A percentile compares a stretch with the other conserved stretches of the same genome.
Conservation (phyloP, 257 asterid genomes). For the Ajuga chamaepitys region DNA sequence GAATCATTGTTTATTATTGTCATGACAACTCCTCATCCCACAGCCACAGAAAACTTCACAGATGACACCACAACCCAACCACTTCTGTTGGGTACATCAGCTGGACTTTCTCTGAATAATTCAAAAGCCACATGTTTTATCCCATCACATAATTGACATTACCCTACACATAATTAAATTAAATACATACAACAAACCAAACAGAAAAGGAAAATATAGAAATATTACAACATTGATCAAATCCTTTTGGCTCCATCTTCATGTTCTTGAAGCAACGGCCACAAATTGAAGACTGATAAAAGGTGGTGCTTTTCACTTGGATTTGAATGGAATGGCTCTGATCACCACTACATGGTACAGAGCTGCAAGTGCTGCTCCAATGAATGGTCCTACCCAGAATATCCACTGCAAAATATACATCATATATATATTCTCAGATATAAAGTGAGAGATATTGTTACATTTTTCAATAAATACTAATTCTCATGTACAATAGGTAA, state of each 20-base stretch:
- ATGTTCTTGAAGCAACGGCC: conserved; percentile 10
- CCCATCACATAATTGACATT: conserved; percentile 13
- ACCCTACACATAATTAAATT: background rate
- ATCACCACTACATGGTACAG: conserved; percentile 51
- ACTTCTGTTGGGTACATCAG: conserved; percentile 7
- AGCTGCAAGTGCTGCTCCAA: conserved; percentile 56
- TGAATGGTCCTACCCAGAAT: conserved; percentile 68
- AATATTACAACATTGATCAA: background rate
- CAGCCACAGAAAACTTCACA: conserved; percentile 21
- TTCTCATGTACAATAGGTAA: too few species aligned
- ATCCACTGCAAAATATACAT: conserved; percentile 39
- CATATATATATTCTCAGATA: background rate
- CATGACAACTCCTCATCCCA: conserved; percentile 14
- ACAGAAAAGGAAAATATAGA: background rate
- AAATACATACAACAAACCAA: conserved; percentile 17
- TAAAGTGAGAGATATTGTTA: background rate
- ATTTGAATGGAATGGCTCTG: conserved; percentile 55
- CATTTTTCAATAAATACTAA: too few species aligned
- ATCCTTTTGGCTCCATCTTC: background rate
- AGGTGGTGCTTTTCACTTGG: conserved; percentile 15
- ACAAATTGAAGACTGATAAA: conserved; percentile 3
- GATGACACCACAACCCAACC: conserved; percentile 10
- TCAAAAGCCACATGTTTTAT: background rate
- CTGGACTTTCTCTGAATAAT: conserved; percentile 6
- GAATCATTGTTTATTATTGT: too few species aligned